Conservation (phyloP, 2,329 filamentous ascomycete species). For the Botrytis aclada region DNA sequence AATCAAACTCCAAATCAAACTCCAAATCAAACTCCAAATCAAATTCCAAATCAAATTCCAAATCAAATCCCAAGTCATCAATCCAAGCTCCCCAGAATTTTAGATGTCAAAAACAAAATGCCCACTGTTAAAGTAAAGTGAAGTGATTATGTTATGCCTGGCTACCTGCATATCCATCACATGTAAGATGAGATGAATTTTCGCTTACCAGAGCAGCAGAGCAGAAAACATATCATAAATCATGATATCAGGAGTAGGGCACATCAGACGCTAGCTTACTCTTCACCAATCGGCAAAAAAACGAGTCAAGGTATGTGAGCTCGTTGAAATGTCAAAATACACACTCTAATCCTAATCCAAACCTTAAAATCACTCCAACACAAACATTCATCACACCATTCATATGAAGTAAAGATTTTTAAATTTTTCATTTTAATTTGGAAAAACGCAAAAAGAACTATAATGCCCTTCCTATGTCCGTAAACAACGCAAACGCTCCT, state of each 20-base stretch:
- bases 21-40: no score
- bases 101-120: no score
- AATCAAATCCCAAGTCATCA: no score
- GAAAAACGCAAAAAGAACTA: conserved; percentile 5
- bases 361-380: not conserved
- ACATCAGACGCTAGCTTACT: not conserved
- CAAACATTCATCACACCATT: not conserved
- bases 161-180: no score
- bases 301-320: not conserved
- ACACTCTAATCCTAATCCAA: not conserved
- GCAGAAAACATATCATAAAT: not conserved
- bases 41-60: no score
- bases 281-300: not conserved
- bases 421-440: not conserved
- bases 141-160: no score
- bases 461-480: not conserved
- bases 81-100: no score
- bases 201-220: not conserved
- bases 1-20: no score
- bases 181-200: no score
- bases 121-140: no score
- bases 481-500: conserved; percentile 4
- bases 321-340: not conserved
- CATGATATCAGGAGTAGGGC: not conserved
- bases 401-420: not conserved